These are phyloP conservation scores for Gloeopeniophorella convolvens DNA, from an alignment of 768 basidiomycete species.

Conservation along the genomic window DNA sequence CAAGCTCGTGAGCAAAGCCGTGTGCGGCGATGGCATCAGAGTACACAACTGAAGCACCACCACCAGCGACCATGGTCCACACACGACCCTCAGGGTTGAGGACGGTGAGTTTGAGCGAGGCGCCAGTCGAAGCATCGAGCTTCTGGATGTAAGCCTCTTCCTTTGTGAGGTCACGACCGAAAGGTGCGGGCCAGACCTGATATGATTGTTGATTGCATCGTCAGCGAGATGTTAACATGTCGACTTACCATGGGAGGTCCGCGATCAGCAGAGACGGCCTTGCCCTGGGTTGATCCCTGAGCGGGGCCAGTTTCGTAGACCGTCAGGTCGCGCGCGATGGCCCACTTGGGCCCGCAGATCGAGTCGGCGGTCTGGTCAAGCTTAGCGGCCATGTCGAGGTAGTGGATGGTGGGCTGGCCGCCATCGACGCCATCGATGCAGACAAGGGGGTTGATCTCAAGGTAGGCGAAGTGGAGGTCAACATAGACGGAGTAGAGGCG, in stretches of 20 bases:
- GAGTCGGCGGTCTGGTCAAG: constrained; percentile 99
- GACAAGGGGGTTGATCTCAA: constrained; percentile 98
- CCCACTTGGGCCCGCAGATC: constrained; percentile 98
- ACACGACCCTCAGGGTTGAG: constrained; percentile 91
- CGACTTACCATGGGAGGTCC: constrained; percentile 86
- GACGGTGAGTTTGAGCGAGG: constrained; percentile 96
- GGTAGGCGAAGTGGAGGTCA: constrained; percentile 98
- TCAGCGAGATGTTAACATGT: neutral
- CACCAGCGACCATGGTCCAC: constrained; percentile 99
- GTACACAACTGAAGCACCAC: constrained; percentile 71
- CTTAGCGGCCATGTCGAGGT: constrained; percentile 99
- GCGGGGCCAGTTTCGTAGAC: constrained; percentile 53
- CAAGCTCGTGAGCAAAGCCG: constrained; percentile 94
- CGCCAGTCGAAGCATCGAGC: constrained; percentile 93
- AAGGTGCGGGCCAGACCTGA: constrained; percentile 83
- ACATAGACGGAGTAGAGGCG: constrained; percentile 96
- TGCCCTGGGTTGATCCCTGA: constrained; percentile 36
- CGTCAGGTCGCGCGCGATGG: constrained; percentile 86
- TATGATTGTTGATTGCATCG: neutral
- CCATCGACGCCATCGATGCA: constrained; percentile 76
- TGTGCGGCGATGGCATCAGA: constrained; percentile 82
- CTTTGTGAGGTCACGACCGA: constrained; percentile 95
- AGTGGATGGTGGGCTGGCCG: constrained; percentile 76
- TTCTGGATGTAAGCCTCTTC: constrained; percentile 99
- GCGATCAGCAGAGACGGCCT: constrained; percentile 73